Evolutionary conservation across 768 basidiomycete species (phyloP), one percentile per base, ranked within the genome.

Genomic region (Cystofilobasidium capitatum): DNA sequence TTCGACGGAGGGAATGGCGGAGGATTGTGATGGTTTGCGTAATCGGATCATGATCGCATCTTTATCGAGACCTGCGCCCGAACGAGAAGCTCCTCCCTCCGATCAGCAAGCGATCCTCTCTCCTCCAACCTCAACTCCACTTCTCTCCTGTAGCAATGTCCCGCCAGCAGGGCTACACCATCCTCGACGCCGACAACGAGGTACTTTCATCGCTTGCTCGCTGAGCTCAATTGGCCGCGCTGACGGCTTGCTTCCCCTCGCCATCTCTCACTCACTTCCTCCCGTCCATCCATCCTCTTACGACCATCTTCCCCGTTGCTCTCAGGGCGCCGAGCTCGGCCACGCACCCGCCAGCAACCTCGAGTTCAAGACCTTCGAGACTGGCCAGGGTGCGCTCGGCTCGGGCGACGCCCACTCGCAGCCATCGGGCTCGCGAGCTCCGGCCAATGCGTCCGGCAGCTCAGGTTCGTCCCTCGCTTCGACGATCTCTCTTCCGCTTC

Each of bases 101-200:
- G n/a, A n/a, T n/a, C n/a, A n/a, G n/a, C n/a, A n/a, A n/a, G n/a
- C n/a, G n/a, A n/a, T n/a, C n/a, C n/a, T n/a, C n/a, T n/a, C n/a
- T 10, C 24, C 29, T 9, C n/a, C 45, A 62, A 36, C 45, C 9
- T 9, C 35, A n/a, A 45, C 24, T 31, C 26, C 12, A 37, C 54
- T 10, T 36, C 37, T 6, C 7, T 20, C 45, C 22, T 3, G 35
- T 3, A 22, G 9, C 29, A 7, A 68, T 68, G 66, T 68, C 66
- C 13, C 45, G 66, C 33, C 66, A 68, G 36, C 66, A 47, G 45
- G 66, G 66, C 17, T 68, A 68, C 60, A 68, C 60, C 0, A 68
- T 68, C 61, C 51, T 68, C 26, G 66, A 68, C 36, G 66, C 60
- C 4, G 66, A 68, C 37, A 60, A 68, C 20, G 66, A 62, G 51